Evolutionary conservation across 176 grass and related monocot species (phyloP), one percentile per base, ranked within the genome.

Genomic region (Eleusine indica): DNA sequence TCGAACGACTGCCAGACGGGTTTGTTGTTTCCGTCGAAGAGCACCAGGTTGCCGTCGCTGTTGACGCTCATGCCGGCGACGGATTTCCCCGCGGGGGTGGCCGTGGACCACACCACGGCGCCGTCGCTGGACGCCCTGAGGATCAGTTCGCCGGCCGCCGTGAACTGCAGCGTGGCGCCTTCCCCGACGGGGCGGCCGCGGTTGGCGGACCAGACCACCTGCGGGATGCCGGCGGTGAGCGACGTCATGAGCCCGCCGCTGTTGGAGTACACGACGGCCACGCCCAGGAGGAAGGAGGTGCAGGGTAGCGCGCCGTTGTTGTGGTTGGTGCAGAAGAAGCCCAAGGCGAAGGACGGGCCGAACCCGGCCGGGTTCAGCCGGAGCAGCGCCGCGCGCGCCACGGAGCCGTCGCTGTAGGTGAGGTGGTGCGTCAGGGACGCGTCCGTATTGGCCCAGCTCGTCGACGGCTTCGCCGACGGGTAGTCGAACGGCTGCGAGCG

Each of bases 1-100:
- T 91, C 86, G 53, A 84, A 88, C 25, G 89, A 91, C 58, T 88
- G 85, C 89, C 89, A 91, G 7, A 88, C 81, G 2, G 70, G 42
- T 4, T 0, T 6, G 65, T 82, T 88, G 1, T 7, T 32, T 0
- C 3, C 52, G 71, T 88, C 89, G 53, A 85, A 4, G 3, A 91
- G 54, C 52, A 85, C 76, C 21, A 91, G 81, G 77, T 88, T 91
- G 46, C 89, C 89, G 56, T 79, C 75, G 41, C 18, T 37, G 37
- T 22, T 7, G 15, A 91, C 38, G 81, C 29, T 43, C 16, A 84
- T 69, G 8, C 35, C 76, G 21, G 51, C 62, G 25, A 88, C 76
- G 70, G 75, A 76, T 3, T 16, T 42, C 0, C 85, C 85, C 11
- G 86, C 74, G 49, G 1, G 4, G 58, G 85, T 80, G 30, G 80